Evolutionary conservation across 106 monocot genomes (phyloP).

Genomic region (Allium cepa): DNA sequence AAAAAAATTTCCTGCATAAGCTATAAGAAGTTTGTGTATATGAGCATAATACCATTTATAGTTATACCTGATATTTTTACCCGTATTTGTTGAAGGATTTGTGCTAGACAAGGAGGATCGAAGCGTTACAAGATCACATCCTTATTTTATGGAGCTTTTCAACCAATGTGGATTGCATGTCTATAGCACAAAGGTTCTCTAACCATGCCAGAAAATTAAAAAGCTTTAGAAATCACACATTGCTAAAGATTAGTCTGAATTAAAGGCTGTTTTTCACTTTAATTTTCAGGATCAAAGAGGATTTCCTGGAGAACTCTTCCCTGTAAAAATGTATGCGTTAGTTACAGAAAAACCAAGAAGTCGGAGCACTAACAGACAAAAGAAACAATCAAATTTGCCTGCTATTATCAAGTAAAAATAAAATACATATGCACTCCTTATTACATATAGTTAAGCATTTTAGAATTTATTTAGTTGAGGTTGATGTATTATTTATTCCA

Average conservation of each 20-base stretch:
- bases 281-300: slow-evolving; percentile 73
- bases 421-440: too few species aligned
- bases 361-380: slow-evolving; percentile 17
- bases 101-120: slow-evolving; percentile 89
- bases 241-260: background rate
- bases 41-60: background rate
- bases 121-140: slow-evolving; percentile 88
- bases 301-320: slow-evolving; percentile 68
- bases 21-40: background rate
- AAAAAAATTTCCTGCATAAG: background rate
- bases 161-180: slow-evolving; percentile 65
- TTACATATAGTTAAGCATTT: too few species aligned
- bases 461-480: too few species aligned
- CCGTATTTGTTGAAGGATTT: slow-evolving; percentile 51
- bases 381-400: slow-evolving; percentile 25
- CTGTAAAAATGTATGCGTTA: slow-evolving; percentile 91
- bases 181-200: slow-evolving; percentile 51
- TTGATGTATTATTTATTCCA: too few species aligned
- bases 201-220: too few species aligned
- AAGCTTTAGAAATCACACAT: background rate
- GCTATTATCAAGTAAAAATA: slow-evolving; percentile 39
- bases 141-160: slow-evolving; percentile 83
- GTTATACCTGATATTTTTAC: background rate
- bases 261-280: background rate
- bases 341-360: slow-evolving; percentile 41